These are phyloP conservation scores for Komagataella ulmi DNA, from an alignment of 805 yeast genomes.

Conservation along the genomic window DNA sequence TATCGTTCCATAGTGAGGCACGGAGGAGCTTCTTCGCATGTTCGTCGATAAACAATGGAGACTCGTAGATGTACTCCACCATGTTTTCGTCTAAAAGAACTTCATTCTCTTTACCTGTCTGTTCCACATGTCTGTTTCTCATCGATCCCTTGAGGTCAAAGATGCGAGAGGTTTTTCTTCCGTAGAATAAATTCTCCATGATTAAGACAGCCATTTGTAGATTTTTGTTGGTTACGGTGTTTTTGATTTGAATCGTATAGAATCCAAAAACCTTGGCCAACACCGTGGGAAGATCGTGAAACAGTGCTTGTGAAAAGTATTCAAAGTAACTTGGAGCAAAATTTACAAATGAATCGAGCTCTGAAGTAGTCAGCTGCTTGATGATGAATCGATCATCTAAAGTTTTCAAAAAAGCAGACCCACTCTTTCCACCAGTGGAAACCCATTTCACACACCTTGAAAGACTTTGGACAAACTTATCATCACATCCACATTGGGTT, in stretches of 20 bases:
- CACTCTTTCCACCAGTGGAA: conserved; percentile 92
- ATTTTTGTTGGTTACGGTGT: conserved; percentile 59
- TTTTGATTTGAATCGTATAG: conserved; percentile 83
- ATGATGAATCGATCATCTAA: conserved; percentile 81
- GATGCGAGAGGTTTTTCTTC: conserved; percentile 66
- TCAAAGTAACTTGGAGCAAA: conserved; percentile 96
- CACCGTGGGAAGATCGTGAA: conserved; percentile 90
- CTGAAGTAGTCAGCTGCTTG: conserved; percentile 79
- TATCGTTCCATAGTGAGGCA: conserved; percentile 91
- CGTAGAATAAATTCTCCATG: conserved; percentile 91
- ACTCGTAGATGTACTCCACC: conserved; percentile 95
- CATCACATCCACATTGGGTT: conserved; percentile 65
- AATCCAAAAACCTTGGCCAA: conserved; percentile 92
- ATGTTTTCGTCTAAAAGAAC: conserved; percentile 92
- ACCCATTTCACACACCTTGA: conserved; percentile 94
- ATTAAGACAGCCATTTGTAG: conserved; percentile 84
- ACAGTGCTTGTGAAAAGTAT: conserved; percentile 88
- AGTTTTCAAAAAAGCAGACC: conserved; percentile 87
- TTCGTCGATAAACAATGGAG: conserved; percentile 88
- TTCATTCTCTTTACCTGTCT: conserved; percentile 91
- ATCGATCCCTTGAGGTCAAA: conserved; percentile 96
- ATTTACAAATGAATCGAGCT: conserved; percentile 84
- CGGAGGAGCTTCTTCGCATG: conserved; percentile 77
- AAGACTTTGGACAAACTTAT: conserved; percentile 72
- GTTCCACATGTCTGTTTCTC: conserved; percentile 94